These are phyloP conservation scores for Talaromyces nanjingensis DNA, from an alignment of 495 filamentous ascomycete genomes.

Conservation along the genomic window DNA sequence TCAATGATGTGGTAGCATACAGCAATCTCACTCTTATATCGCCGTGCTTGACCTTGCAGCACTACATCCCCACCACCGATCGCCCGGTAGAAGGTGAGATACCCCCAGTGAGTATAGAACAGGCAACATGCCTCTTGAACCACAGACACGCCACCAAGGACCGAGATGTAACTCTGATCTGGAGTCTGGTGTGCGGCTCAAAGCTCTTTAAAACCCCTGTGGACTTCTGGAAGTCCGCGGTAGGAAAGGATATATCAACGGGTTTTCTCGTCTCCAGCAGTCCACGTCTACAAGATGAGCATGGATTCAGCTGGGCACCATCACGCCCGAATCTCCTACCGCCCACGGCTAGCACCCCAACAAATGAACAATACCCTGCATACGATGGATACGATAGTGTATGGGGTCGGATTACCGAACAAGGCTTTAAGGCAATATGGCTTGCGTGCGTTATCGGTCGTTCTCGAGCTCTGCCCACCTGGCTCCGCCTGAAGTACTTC, in stretches of 20 bases:
- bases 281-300: conserved; percentile 4
- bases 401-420: conserved; percentile 2
- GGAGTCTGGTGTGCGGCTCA: conserved; percentile 15
- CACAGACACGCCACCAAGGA: conserved; percentile 15
- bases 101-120: conserved; percentile 8
- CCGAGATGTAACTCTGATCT: conserved; percentile 15
- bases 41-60: background rate
- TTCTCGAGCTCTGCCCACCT: conserved; percentile 1
- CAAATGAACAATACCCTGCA: conserved; percentile 10
- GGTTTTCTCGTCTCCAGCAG: conserved; percentile 15
- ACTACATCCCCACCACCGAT: background rate
- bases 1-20: conserved; percentile 8
- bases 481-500: background rate
- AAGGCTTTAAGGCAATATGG: conserved; percentile 10
- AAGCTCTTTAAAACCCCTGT: conserved; percentile 7
- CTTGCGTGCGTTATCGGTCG: conserved; percentile 3
- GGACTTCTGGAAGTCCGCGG: conserved; percentile 11
- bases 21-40: background rate
- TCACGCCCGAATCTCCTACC: conserved; percentile 11
- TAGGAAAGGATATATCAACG: conserved; percentile 4
- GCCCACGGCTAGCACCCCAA: background rate
- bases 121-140: conserved; percentile 11
- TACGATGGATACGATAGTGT: conserved; percentile 14
- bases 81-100: background rate
- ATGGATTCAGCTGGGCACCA: conserved; percentile 13